These are phyloP conservation scores for Penicillium goetzii DNA, from an alignment of 495 filamentous ascomycete species.

Conservation along the genomic window DNA sequence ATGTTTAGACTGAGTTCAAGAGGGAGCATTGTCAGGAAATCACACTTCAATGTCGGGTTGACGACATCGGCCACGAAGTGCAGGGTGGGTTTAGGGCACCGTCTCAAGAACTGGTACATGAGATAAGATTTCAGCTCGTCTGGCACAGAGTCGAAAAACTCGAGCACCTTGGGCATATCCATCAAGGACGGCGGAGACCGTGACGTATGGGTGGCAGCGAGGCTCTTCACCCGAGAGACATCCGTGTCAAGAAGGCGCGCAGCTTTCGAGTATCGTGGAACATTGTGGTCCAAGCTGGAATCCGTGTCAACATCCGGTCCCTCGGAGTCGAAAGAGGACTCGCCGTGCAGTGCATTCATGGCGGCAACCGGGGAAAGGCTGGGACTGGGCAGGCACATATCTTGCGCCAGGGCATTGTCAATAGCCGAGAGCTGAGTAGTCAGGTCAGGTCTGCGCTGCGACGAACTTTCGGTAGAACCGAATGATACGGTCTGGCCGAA, in stretches of 20 bases:
- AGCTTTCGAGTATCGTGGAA: slow-evolving; percentile 31
- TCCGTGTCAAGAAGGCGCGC: slow-evolving; percentile 27
- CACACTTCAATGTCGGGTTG: slow-evolving; percentile 94
- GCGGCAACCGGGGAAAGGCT: slow-evolving; percentile 91
- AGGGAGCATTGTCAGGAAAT: slow-evolving; percentile 83
- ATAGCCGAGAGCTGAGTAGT: slow-evolving; percentile 41
- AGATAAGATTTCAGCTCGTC: slow-evolving; percentile 87
- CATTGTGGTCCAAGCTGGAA: slow-evolving; percentile 47
- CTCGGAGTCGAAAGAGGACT: slow-evolving; percentile 52
- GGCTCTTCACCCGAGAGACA: slow-evolving; percentile 13
- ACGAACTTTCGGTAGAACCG: slow-evolving; percentile 25
- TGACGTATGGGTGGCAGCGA: slow-evolving; percentile 18
- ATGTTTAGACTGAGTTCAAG: slow-evolving; percentile 86
- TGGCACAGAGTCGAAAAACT: slow-evolving; percentile 89
- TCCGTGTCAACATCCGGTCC: slow-evolving; percentile 51
- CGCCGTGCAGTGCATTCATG: slow-evolving; percentile 60
- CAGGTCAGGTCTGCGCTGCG: slow-evolving; percentile 32
- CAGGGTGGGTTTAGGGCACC: slow-evolving; percentile 87
- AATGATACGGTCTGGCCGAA: slow-evolving; percentile 33
- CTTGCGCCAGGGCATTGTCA: slow-evolving; percentile 71
- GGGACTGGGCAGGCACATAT: slow-evolving; percentile 92
- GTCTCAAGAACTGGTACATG: slow-evolving; percentile 91
- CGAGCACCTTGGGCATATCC: slow-evolving; percentile 82
- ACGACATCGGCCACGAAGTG: slow-evolving; percentile 91
- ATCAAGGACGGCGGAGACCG: slow-evolving; percentile 54